Conservation (phyloP, 2,329 filamentous ascomycete genomes). For the Chaetomium globosum region DNA sequence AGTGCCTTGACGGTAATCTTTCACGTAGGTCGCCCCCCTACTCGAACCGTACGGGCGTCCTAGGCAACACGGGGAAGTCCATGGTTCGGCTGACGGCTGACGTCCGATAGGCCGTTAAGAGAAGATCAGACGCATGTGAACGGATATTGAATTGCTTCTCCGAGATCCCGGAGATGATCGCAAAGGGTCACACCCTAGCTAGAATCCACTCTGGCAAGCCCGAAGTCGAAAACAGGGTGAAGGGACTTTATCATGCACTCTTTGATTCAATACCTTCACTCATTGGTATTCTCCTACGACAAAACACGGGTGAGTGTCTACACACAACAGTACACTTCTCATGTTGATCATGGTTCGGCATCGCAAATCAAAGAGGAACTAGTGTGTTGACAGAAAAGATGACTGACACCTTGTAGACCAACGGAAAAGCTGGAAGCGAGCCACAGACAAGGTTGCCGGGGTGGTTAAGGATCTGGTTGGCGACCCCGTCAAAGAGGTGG, state of each 20-base stretch:
- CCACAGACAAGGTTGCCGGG: not conserved
- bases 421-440: not conserved
- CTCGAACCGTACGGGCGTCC: not conserved
- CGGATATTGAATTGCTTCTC: not conserved
- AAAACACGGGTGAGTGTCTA: not conserved
- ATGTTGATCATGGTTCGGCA: not conserved
- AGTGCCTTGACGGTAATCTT: not conserved
- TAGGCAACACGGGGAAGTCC: not conserved
- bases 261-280: not conserved
- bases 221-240: not conserved
- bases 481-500: not conserved
- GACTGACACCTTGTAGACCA: not conserved
- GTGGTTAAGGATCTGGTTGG: not conserved
- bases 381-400: too few species aligned
- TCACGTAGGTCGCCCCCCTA: not conserved
- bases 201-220: not conserved
- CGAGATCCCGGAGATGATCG: not conserved
- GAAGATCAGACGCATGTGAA: not conserved
- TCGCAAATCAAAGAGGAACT: too few species aligned
- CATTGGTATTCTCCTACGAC: not conserved
- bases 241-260: not conserved
- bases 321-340: not conserved
- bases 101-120: not conserved
- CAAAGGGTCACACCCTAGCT: not conserved
- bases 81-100: not conserved